A percentile compares a stretch with the other conserved stretches of the same genome.
Conservation (phyloP, 805 yeast genomes). For the Metschnikowia santaceciliae region DNA sequence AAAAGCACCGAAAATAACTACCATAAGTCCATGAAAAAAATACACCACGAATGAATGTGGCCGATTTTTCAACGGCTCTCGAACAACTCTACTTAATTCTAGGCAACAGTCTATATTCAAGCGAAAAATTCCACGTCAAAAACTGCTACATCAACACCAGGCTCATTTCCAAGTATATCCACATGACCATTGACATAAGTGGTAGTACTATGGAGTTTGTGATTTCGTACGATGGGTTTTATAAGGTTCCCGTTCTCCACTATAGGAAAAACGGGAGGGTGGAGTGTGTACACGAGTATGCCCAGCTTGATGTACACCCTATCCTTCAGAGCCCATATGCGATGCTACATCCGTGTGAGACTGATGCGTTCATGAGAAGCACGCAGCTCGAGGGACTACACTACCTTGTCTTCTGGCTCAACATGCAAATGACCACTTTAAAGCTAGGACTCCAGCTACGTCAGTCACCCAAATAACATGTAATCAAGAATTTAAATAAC, state of each 20-base stretch:
- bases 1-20: not conserved
- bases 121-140: slow-evolving; percentile 2
- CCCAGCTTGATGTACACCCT: slow-evolving; percentile 15
- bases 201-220: slow-evolving; percentile 20
- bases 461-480: too few species aligned
- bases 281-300: not conserved
- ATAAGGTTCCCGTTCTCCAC: slow-evolving; percentile 28
- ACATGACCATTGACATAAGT: not conserved
- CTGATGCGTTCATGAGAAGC: slow-evolving; percentile 7
- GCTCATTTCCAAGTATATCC: slow-evolving; percentile 7
- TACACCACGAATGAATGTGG: not conserved
- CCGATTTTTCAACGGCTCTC: not conserved
- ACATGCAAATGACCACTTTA: slow-evolving; percentile 5
- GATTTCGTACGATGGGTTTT: slow-evolving; percentile 27
- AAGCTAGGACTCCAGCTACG: not conserved
- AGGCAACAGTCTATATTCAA: not conserved
- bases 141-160: slow-evolving; percentile 10
- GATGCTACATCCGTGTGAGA: slow-evolving; percentile 17
- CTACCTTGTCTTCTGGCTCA: slow-evolving; percentile 15
- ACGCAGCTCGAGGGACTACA: slow-evolving; percentile 4
- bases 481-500: too few species aligned
- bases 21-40: too few species aligned
- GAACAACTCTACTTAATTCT: not conserved
- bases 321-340: slow-evolving; percentile 12
- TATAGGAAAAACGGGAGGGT: slow-evolving; percentile 17